Conservation (phyloP, 345 rosid species). For the Stellera chamaejasme region DNA sequence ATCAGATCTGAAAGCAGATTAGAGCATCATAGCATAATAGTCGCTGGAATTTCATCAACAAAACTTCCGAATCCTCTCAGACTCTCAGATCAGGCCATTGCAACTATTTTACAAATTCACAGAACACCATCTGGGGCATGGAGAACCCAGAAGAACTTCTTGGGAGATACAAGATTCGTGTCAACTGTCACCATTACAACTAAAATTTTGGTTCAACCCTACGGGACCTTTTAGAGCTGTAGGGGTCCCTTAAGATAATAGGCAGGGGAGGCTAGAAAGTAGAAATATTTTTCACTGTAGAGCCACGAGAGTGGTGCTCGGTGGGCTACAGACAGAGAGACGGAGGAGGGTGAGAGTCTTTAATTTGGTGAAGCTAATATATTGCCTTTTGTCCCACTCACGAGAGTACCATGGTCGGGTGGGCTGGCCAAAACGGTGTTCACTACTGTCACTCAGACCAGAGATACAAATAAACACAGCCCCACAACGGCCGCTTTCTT, state of each 20-base stretch:
- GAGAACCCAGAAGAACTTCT: slow-evolving; percentile 23
- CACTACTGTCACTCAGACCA: slow-evolving; percentile 14
- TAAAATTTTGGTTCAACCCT: slow-evolving; percentile 12
- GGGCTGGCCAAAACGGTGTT: slow-evolving; percentile 40
- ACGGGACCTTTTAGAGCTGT: slow-evolving; percentile 3
- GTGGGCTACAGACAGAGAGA: slow-evolving; percentile 19
- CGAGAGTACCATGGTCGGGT: slow-evolving; percentile 52
- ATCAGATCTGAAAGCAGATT: slow-evolving; percentile 34
- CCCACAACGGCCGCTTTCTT: slow-evolving; percentile 16
- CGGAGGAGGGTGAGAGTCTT: slow-evolving; percentile 8
- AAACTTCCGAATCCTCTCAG: slow-evolving; percentile 27
- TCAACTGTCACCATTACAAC: slow-evolving; percentile 25
- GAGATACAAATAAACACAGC: slow-evolving; percentile 11
- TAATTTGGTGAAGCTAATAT: slow-evolving; percentile 1
- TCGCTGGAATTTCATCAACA: slow-evolving; percentile 17
- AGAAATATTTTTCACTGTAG: slow-evolving; percentile 2
- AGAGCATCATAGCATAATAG: slow-evolving; percentile 17
- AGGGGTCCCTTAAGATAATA: slow-evolving; percentile 15
- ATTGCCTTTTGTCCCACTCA: slow-evolving; percentile 47
- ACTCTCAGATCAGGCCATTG: slow-evolving; percentile 41
- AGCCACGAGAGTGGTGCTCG: slow-evolving; percentile 18
- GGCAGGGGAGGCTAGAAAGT: slow-evolving; percentile 17
- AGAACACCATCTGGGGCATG: slow-evolving; percentile 28
- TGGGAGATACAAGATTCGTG: slow-evolving; percentile 24
- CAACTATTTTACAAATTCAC: slow-evolving; percentile 12